phyloP scores from a whole-genome alignment of 345 rosid species.

The Toxicodendron radicans region DNA sequence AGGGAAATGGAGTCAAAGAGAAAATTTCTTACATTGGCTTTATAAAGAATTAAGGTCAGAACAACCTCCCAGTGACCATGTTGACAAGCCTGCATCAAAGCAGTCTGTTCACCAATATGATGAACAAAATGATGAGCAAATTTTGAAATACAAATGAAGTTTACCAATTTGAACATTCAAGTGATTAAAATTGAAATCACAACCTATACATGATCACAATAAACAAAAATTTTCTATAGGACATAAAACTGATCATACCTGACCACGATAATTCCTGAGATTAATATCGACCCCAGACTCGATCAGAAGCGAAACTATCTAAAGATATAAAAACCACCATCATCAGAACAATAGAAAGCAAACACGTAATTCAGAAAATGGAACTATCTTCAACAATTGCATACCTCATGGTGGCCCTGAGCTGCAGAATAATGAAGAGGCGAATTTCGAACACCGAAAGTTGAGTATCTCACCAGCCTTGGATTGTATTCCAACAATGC shows the following conservation, averaged over 20 bases:
- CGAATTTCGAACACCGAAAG: slow-evolving; percentile 93
- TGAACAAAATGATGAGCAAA: background rate
- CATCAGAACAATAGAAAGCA: slow-evolving; percentile 15
- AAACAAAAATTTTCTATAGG: background rate
- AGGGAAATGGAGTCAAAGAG: background rate
- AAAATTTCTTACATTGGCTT: slow-evolving; percentile 74
- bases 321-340: slow-evolving; percentile 21
- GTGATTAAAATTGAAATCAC: background rate
- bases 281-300: slow-evolving; percentile 98
- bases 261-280: slow-evolving; percentile 96
- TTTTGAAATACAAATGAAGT: slow-evolving; percentile 2
- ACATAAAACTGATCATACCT: slow-evolving; percentile 44
- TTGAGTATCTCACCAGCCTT: slow-evolving; percentile 86
- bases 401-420: slow-evolving; percentile 97
- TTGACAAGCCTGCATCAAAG: slow-evolving; percentile 99
- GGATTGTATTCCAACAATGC: slow-evolving; percentile 94
- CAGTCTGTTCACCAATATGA: slow-evolving; percentile 55
- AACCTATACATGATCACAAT: background rate
- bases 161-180: too few relatives aligned
- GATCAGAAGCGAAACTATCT: slow-evolving; percentile 91
- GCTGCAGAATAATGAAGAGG: slow-evolving; percentile 98
- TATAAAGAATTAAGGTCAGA: slow-evolving; percentile 77
- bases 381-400: background rate
- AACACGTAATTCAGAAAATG: background rate
- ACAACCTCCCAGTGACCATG: slow-evolving; percentile 99